Evolutionary conservation across 1,139 yeast genomes (phyloP).

Genomic region (Suhomyces kunorum): DNA sequence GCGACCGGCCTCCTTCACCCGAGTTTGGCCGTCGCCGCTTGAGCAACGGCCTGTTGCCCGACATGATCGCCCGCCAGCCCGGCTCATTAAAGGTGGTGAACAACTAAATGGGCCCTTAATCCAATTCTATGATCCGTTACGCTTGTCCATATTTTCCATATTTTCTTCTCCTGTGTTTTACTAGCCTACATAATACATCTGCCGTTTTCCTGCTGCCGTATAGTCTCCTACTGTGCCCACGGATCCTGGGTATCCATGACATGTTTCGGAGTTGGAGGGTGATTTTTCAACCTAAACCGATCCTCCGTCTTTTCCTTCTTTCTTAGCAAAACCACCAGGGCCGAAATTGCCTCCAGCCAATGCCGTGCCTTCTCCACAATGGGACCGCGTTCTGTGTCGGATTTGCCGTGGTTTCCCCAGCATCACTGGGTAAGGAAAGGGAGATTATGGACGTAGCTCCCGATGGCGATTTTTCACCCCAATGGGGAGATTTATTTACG

Average conservation of each 20-base stretch:
- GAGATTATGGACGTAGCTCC: background rate
- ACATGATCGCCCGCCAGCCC: conserved; percentile 50
- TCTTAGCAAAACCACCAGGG: no score
- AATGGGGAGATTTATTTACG: background rate
- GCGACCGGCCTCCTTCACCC: conserved; percentile 19
- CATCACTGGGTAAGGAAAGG: background rate
- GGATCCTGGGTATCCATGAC: no score
- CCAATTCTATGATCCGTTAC: conserved; percentile 1
- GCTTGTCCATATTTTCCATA: background rate
- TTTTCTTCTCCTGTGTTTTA: conserved; percentile 11
- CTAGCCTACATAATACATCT: conserved; percentile 9
- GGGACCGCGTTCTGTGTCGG: no score
- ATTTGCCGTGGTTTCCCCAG: no score
- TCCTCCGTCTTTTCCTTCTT: no score
- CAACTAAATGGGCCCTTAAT: conserved; percentile 17
- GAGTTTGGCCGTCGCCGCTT: conserved; percentile 54
- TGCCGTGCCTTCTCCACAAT: no score
- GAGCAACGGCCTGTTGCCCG: conserved; percentile 73
- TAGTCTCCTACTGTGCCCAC: no score
- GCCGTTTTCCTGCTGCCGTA: conserved; percentile 2
- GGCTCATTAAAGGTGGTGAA: conserved; percentile 51
- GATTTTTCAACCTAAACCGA: no score
- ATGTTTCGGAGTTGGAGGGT: no score
- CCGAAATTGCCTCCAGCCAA: no score
- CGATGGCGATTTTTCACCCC: background rate